Percentiles rank a stretch among this genome's conserved stretches.
These are phyloP conservation scores for Medicago ruthenica DNA, from an alignment of 306 rosid genomes.

Conservation along the genomic window DNA sequence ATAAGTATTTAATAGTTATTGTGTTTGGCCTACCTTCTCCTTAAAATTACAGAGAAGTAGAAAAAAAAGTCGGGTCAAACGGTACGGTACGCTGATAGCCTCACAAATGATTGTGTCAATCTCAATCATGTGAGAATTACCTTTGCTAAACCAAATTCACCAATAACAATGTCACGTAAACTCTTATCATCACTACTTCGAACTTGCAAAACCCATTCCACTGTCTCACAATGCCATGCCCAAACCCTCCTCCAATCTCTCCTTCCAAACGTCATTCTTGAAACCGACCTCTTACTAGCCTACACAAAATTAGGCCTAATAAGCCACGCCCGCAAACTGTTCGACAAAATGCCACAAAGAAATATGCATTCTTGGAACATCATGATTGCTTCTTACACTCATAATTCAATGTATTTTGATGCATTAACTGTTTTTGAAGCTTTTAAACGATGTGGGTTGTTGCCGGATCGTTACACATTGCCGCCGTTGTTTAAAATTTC, in stretches of 20 bases:
- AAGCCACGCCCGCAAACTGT: slow-evolving; percentile 58
- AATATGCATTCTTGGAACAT: slow-evolving; percentile 84
- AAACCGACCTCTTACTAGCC: slow-evolving; percentile 64
- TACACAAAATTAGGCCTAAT: slow-evolving; percentile 54
- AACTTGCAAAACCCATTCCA: slow-evolving; percentile 37
- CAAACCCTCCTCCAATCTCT: slow-evolving; percentile 60
- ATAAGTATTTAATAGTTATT: no score
- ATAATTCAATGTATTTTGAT: slow-evolving; percentile 45
- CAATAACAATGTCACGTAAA: slow-evolving; percentile 14
- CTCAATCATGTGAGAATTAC: neutral
- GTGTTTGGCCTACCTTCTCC: no score
- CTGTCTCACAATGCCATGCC: slow-evolving; percentile 64
- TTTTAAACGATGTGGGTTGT: slow-evolving; percentile 45
- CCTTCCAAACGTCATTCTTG: slow-evolving; percentile 56
- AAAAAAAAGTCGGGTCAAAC: no score
- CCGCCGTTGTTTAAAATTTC: slow-evolving; percentile 62
- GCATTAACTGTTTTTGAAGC: slow-evolving; percentile 46
- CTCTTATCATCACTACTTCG: slow-evolving; percentile 60
- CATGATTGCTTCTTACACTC: slow-evolving; percentile 58
- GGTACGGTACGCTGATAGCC: no score
- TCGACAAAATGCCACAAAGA: slow-evolving; percentile 58
- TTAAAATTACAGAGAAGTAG: no score
- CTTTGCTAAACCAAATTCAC: neutral
- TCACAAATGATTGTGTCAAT: no score
- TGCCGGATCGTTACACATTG: slow-evolving; percentile 69